These are phyloP conservation scores for Russula abietina DNA, from an alignment of 768 basidiomycete genomes.

Conservation along the genomic window DNA sequence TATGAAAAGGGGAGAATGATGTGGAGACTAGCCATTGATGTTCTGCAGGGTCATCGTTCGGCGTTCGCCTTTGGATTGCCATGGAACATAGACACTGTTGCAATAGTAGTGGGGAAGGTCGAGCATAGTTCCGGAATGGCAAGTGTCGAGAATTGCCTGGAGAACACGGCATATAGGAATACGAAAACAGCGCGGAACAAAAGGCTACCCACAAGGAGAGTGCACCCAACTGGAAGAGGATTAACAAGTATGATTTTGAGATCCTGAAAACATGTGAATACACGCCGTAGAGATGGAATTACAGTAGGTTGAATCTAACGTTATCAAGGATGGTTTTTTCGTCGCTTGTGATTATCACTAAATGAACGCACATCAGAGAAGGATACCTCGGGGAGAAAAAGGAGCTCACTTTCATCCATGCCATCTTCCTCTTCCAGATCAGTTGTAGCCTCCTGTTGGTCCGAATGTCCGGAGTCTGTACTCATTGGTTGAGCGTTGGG, in stretches of 20 bases:
- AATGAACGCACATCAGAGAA: background rate
- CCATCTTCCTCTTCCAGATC: conserved; percentile 25
- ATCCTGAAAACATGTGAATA: conserved; percentile 1
- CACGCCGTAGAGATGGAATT: background rate
- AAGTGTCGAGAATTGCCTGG: conserved; percentile 28
- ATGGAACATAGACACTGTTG: conserved; percentile 27
- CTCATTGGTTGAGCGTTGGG: background rate
- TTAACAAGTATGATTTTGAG: conserved; percentile 16
- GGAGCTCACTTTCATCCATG: conserved; percentile 25
- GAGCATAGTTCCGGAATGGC: conserved; percentile 28
- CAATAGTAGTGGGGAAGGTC: conserved; percentile 28
- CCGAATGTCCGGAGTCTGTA: conserved; percentile 28
- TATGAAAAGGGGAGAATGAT: background rate
- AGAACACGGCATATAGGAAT: background rate
- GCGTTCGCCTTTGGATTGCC: conserved; percentile 26
- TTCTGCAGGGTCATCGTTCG: conserved; percentile 22
- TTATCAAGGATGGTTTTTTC: conserved; percentile 26
- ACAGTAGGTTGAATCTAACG: conserved; percentile 18
- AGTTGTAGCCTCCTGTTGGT: conserved; percentile 16
- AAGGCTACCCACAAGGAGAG: conserved; percentile 19
- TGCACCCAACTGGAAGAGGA: conserved; percentile 23
- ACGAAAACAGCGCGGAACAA: background rate
- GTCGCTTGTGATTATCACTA: conserved; percentile 18
- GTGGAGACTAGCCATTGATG: conserved; percentile 14
- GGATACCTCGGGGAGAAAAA: too few species aligned